These are phyloP conservation scores for Collybia sp. DNA, from an alignment of 768 basidiomycete species.

Conservation along the genomic window DNA sequence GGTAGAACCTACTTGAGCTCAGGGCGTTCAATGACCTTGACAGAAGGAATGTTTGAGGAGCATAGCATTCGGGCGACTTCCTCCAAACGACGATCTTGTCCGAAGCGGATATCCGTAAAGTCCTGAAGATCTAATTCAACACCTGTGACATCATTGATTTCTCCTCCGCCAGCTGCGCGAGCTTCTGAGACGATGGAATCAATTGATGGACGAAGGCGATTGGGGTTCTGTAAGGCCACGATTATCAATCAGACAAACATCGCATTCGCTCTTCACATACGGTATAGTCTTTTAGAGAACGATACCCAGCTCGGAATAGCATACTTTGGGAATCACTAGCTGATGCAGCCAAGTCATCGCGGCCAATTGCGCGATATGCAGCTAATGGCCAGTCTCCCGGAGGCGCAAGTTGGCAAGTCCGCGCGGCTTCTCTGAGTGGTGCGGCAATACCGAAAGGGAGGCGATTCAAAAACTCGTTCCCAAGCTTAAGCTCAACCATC, in stretches of 20 bases:
- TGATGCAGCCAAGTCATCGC: constrained; percentile 70
- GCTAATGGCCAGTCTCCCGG: constrained; percentile 68
- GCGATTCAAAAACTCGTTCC: constrained; percentile 42
- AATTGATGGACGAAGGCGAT: constrained; percentile 45
- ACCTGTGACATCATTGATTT: constrained; percentile 57
- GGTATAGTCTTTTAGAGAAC: constrained; percentile 50
- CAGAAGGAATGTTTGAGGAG: constrained; percentile 64
- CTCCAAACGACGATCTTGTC: constrained; percentile 83
- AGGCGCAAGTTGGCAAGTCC: constrained; percentile 78
- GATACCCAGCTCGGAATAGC: constrained; percentile 49
- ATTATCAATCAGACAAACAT: constrained; percentile 5
- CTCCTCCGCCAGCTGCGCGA: constrained; percentile 45
- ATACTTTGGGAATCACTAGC: constrained; percentile 43
- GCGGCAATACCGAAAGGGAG: constrained; percentile 69
- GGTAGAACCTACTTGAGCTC: constrained; percentile 53
- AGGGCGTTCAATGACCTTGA: constrained; percentile 62
- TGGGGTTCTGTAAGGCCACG: constrained; percentile 44
- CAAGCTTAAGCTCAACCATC: constrained; percentile 46
- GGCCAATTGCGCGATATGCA: constrained; percentile 64
- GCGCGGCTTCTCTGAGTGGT: constrained; percentile 81
- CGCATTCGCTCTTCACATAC: constrained; percentile 25
- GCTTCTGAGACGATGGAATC: constrained; percentile 46
- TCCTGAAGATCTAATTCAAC: constrained; percentile 70
- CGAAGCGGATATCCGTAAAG: constrained; percentile 82
- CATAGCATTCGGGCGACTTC: constrained; percentile 91